A percentile compares a stretch with the other conserved stretches of the same genome.
Conservation (phyloP, 495 filamentous ascomycete species). For the Recurvomyces mirabilis region DNA sequence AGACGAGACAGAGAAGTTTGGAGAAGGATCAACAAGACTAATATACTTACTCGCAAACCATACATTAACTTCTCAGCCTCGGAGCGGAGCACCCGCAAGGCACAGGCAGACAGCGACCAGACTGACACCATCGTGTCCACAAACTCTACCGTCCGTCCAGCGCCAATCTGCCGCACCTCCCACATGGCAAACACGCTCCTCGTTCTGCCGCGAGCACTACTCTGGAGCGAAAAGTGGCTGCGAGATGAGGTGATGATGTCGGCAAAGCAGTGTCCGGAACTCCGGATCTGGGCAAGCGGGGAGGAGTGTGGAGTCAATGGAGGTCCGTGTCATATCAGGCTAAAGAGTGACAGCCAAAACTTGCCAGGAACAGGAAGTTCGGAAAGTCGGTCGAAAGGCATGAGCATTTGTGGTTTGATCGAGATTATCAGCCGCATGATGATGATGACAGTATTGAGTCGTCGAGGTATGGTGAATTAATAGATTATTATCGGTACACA, state of each 20-base stretch:
- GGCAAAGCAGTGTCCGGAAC: too few relatives aligned
- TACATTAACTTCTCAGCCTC: background rate
- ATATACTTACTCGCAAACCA: too few relatives aligned
- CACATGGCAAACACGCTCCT: too few relatives aligned
- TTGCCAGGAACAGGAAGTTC: slow-evolving; percentile 5
- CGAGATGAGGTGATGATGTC: background rate
- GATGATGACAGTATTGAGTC: too few relatives aligned
- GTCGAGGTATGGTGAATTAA: too few relatives aligned
- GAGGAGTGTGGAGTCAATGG: background rate
- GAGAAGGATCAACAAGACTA: background rate
- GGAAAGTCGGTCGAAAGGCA: slow-evolving; percentile 8
- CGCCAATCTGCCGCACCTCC: too few relatives aligned
- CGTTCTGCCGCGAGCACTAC: slow-evolving; percentile 7
- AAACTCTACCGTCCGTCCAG: too few relatives aligned
- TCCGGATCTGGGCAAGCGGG: slow-evolving; percentile 2
- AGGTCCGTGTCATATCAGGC: background rate
- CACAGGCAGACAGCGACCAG: too few relatives aligned
- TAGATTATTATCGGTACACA: too few relatives aligned
- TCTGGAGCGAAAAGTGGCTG: background rate
- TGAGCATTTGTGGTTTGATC: too few relatives aligned
- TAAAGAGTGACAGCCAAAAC: background rate
- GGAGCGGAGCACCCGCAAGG: background rate
- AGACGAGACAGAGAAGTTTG: too few relatives aligned
- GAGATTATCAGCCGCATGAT: background rate
- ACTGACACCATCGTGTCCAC: background rate